phyloP scores from a whole-genome alignment of 441 rosid species.

The Euphorbia corollata region DNA sequence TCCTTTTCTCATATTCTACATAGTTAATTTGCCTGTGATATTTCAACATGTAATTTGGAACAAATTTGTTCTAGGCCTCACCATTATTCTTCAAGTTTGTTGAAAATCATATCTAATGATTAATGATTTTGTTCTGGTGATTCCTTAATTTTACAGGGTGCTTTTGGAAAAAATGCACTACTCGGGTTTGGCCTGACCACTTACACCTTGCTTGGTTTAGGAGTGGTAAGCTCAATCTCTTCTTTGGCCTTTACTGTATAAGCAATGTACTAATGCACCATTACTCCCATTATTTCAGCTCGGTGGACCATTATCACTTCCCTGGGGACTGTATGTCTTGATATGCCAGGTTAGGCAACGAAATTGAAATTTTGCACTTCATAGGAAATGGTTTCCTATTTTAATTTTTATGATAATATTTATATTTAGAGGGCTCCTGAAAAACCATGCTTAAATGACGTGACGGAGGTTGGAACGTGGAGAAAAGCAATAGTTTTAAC shows the following conservation, averaged over 20 bases:
- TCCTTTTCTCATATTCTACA: neutral
- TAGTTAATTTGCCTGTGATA: neutral
- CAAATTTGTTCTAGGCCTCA: neutral
- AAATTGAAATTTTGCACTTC: neutral
- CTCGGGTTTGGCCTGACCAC: slow-evolving; percentile 69
- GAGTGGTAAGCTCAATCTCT: slow-evolving; percentile 56
- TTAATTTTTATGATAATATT: neutral
- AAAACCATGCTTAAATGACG: slow-evolving; percentile 83
- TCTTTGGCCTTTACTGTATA: neutral
- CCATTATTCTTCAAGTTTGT: neutral
- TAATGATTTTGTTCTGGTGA: neutral
- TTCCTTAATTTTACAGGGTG: slow-evolving; percentile 46
- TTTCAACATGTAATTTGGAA: neutral
- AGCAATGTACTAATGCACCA: neutral
- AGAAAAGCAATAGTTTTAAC: slow-evolving; percentile 54
- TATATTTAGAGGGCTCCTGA: slow-evolving; percentile 69
- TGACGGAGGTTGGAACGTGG: slow-evolving; percentile 89
- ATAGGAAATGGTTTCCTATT: neutral
- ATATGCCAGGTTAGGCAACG: slow-evolving; percentile 66
- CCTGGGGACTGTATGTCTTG: slow-evolving; percentile 88
- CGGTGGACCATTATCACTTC: slow-evolving; percentile 90
- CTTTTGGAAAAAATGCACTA: slow-evolving; percentile 73
- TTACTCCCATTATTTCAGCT: slow-evolving; percentile 36
- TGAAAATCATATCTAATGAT: neutral
- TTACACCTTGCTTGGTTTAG: slow-evolving; percentile 75